These are phyloP conservation scores for Ceratobasidium sp. DNA, from an alignment of 1,284 basidiomycete species.

Conservation along the genomic window DNA sequence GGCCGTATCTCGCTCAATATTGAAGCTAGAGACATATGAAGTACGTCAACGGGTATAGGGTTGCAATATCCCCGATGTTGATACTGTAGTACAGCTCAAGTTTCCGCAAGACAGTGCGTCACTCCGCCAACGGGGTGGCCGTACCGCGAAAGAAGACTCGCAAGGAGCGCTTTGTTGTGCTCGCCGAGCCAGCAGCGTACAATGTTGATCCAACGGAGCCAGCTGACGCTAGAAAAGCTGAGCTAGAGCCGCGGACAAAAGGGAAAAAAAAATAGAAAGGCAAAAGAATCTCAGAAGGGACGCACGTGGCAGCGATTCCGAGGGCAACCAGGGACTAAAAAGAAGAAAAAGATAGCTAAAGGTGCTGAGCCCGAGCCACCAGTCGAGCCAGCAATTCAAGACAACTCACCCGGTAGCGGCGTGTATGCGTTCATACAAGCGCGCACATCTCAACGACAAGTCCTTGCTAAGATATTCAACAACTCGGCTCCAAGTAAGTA, in stretches of 20 bases:
- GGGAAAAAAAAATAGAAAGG: neutral
- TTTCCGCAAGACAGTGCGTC: neutral
- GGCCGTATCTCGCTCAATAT: too few relatives aligned
- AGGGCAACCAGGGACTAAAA: slow-evolving; percentile 6
- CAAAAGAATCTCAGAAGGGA: neutral
- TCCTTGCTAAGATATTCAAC: slow-evolving; percentile 2
- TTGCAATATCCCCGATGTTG: slow-evolving; percentile 25
- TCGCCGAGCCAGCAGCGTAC: slow-evolving; percentile 29
- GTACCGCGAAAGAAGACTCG: slow-evolving; percentile 10
- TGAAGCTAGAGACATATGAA: too few relatives aligned
- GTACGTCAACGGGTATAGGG: too few relatives aligned
- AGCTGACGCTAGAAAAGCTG: neutral
- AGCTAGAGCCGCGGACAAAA: neutral
- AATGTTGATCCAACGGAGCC: slow-evolving; percentile 23
- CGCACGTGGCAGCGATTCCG: neutral
- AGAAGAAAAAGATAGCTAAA: slow-evolving; percentile 5
- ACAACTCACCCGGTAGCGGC: slow-evolving; percentile 12
- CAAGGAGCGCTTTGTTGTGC: neutral
- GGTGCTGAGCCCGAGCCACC: slow-evolving; percentile 1
- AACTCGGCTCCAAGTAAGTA: slow-evolving; percentile 9
- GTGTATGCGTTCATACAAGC: slow-evolving; percentile 24
- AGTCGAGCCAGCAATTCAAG: neutral
- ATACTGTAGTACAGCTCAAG: slow-evolving; percentile 7
- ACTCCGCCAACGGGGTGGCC: slow-evolving; percentile 21
- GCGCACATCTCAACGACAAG: neutral